phyloP scores from a whole-genome alignment of 495 filamentous ascomycete genomes.

The Cercophora scortea region DNA sequence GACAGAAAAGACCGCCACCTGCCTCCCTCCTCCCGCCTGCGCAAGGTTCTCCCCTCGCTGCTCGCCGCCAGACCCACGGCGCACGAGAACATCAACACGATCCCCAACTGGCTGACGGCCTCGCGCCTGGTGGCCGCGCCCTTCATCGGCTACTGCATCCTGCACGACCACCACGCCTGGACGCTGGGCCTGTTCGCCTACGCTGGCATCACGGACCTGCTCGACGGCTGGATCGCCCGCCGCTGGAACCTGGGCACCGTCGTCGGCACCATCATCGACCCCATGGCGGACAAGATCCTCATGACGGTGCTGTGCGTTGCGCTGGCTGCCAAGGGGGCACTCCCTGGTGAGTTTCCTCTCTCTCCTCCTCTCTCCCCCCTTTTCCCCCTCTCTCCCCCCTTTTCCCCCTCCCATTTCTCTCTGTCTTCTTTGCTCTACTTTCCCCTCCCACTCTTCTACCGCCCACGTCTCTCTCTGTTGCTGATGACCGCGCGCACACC shows the following conservation, averaged over 20 bases:
- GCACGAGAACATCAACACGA: constrained; percentile 91
- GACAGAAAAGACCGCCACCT: too few relatives aligned
- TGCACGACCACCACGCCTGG: constrained; percentile 68
- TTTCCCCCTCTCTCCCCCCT: too few relatives aligned
- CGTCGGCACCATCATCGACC: constrained; percentile 92
- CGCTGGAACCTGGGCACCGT: constrained; percentile 84
- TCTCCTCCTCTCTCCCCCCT: background rate
- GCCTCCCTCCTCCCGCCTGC: constrained; percentile 7
- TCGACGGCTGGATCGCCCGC: constrained; percentile 90
- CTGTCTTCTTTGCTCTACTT: background rate
- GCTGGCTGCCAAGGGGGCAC: constrained; percentile 67
- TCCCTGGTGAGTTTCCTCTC: constrained; percentile 56
- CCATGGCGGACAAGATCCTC: constrained; percentile 90
- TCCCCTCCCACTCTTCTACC: too few relatives aligned
- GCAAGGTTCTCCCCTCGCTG: constrained; percentile 43
- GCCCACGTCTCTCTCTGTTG: background rate
- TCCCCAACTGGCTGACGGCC: constrained; percentile 89
- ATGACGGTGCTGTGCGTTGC: constrained; percentile 89
- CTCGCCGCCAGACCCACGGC: constrained; percentile 28
- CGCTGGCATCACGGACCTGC: constrained; percentile 81
- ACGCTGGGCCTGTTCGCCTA: constrained; percentile 84
- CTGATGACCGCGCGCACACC: constrained; percentile 3
- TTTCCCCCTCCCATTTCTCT: too few relatives aligned
- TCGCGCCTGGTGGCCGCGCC: constrained; percentile 79
- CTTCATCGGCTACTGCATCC: constrained; percentile 78